These are phyloP conservation scores for Petasospora fabianii DNA, from an alignment of 1,139 yeast genomes.

Conservation along the genomic window DNA sequence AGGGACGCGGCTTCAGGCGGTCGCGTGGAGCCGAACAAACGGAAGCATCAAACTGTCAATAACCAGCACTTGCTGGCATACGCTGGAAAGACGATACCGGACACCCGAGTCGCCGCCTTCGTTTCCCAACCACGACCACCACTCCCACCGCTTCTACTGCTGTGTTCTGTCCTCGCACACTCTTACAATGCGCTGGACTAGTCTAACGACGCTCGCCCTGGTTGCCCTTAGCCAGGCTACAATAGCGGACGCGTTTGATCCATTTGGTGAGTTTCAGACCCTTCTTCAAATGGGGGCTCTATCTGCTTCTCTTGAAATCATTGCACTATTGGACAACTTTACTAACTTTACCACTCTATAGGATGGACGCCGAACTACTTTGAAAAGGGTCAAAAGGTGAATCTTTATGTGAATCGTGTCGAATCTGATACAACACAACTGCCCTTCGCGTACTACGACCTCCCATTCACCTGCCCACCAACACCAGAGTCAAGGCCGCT, in stretches of 20 bases:
- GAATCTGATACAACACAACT: conserved; percentile 73
- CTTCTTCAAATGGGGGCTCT: too few species aligned
- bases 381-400: conserved; percentile 56
- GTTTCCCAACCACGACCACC: too few species aligned
- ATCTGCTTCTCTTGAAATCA: too few species aligned
- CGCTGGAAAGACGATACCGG: too few species aligned
- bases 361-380: conserved; percentile 34
- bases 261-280: conserved; percentile 18
- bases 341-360: conserved; percentile 17
- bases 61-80: too few species aligned
- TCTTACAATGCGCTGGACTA: conserved; percentile 13
- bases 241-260: conserved; percentile 15
- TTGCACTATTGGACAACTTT: not conserved
- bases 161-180: too few species aligned
- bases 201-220: conserved; percentile 6
- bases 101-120: too few species aligned
- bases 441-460: conserved; percentile 74
- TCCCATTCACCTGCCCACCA: conserved; percentile 81
- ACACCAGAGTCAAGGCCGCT: conserved; percentile 50
- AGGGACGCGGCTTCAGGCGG: too few species aligned
- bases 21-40: too few species aligned
- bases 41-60: too few species aligned
- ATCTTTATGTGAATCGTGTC: conserved; percentile 70
- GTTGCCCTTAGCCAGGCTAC: conserved; percentile 3
- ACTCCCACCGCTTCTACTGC: too few species aligned